phyloP scores from a whole-genome alignment of 2,329 filamentous ascomycete genomes.

The Tolypocladium pustulatum region DNA sequence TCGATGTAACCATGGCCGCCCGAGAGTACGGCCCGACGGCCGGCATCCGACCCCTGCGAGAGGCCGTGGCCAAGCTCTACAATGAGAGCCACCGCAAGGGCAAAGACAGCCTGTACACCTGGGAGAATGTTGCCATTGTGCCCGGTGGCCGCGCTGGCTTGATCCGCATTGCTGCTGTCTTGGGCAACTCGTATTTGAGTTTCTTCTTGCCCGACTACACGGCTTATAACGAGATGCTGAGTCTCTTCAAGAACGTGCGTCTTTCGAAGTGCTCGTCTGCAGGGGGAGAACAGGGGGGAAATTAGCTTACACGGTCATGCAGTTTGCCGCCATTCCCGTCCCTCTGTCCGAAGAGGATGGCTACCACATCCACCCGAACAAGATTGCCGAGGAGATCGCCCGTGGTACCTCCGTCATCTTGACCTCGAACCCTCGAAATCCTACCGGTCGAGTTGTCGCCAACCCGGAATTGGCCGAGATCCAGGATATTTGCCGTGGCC shows the following conservation, averaged over 20 bases:
- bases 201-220: slow-evolving; percentile 97
- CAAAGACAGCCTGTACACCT: slow-evolving; percentile 83
- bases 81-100: slow-evolving; percentile 85
- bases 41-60: slow-evolving; percentile 81
- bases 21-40: slow-evolving; percentile 91
- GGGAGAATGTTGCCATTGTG: slow-evolving; percentile 96
- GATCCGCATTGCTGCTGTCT: slow-evolving; percentile 87
- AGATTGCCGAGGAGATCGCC: slow-evolving; percentile 84
- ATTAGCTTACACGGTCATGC: not conserved
- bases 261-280: not conserved
- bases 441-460: slow-evolving; percentile 77
- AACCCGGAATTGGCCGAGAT: slow-evolving; percentile 82
- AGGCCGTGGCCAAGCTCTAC: slow-evolving; percentile 85
- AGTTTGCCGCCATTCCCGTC: slow-evolving; percentile 80
- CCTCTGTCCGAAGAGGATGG: slow-evolving; percentile 76
- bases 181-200: slow-evolving; percentile 84
- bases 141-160: slow-evolving; percentile 85
- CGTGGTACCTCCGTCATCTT: slow-evolving; percentile 80
- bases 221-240: slow-evolving; percentile 96
- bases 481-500: slow-evolving; percentile 83
- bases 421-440: slow-evolving; percentile 92
- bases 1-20: slow-evolving; percentile 67
- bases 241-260: slow-evolving; percentile 76
- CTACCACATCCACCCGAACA: slow-evolving; percentile 88
- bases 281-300: no score